These are phyloP conservation scores for Xerocomus potaroensis DNA, from an alignment of 768 basidiomycete species.

Conservation along the genomic window DNA sequence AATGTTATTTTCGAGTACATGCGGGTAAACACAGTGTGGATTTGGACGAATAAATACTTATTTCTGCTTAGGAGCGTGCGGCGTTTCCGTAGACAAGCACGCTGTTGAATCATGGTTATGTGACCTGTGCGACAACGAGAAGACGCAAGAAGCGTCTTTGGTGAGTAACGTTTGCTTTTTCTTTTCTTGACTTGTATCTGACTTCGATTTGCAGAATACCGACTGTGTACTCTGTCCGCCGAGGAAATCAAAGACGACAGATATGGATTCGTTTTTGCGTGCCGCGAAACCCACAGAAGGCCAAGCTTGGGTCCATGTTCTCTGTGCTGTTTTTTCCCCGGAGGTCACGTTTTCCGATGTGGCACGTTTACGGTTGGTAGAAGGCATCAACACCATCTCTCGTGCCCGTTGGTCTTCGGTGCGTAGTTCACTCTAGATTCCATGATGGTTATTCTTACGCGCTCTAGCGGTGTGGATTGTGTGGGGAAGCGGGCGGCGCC, in stretches of 20 bases:
- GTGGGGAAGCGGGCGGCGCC: constrained; percentile 68
- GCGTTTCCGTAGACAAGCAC: constrained; percentile 60
- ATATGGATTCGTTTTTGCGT: constrained; percentile 63
- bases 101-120: constrained; percentile 76
- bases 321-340: constrained; percentile 85
- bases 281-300: constrained; percentile 90
- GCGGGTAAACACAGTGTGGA: constrained; percentile 45
- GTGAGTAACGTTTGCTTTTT: constrained; percentile 38
- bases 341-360: constrained; percentile 84
- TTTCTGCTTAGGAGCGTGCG: constrained; percentile 51
- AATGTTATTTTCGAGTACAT: constrained; percentile 77
- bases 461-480: constrained; percentile 68
- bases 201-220: constrained; percentile 49
- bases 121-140: constrained; percentile 83
- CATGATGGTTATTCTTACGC: constrained; percentile 6
- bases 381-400: constrained; percentile 76
- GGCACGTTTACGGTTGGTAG: constrained; percentile 66
- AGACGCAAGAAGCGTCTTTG: constrained; percentile 74
- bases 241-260: constrained; percentile 28
- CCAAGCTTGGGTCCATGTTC: constrained; percentile 86
- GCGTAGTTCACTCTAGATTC: constrained; percentile 27
- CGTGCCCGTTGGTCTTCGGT: constrained; percentile 71
- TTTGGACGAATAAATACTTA: constrained; percentile 2
- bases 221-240: constrained; percentile 85
- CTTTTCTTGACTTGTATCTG: neutral